phyloP scores from a whole-genome alignment of 352 stramenopile species.

The Aphanomyces cochlioides region DNA sequence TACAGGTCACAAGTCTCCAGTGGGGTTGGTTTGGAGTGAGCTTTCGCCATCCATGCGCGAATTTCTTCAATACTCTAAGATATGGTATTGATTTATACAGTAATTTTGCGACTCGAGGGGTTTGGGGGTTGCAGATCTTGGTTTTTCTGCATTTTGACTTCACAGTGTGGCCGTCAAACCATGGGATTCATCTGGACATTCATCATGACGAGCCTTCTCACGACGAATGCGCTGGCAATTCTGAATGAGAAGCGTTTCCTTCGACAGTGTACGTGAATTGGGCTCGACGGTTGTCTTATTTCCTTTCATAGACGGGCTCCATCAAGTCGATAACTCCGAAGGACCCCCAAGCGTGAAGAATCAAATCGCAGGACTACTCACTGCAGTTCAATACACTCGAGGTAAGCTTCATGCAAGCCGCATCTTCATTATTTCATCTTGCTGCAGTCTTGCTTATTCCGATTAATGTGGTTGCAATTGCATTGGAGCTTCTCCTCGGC shows the following conservation, averaged over 20 bases:
- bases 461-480: conserved; percentile 3
- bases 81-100: no score
- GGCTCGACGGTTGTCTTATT: not conserved
- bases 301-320: not conserved
- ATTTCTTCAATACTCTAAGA: no score
- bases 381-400: not conserved
- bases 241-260: conserved; percentile 1
- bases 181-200: conserved; percentile 4
- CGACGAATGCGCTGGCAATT: not conserved
- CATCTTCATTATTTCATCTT: not conserved
- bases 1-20: no score
- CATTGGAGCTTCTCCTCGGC: not conserved
- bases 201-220: conserved; percentile 7
- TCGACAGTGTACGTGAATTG: conserved; percentile 1
- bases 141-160: no score
- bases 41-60: no score
- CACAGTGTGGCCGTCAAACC: not conserved
- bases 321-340: not conserved
- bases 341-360: not conserved
- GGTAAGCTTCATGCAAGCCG: not conserved
- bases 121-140: no score
- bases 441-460: conserved; percentile 2
- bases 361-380: conserved; percentile 2
- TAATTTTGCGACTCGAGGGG: no score
- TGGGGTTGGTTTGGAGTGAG: no score